phyloP scores from a whole-genome alignment of 2,329 filamentous ascomycete genomes.

The Ophiostoma pallidulum region DNA sequence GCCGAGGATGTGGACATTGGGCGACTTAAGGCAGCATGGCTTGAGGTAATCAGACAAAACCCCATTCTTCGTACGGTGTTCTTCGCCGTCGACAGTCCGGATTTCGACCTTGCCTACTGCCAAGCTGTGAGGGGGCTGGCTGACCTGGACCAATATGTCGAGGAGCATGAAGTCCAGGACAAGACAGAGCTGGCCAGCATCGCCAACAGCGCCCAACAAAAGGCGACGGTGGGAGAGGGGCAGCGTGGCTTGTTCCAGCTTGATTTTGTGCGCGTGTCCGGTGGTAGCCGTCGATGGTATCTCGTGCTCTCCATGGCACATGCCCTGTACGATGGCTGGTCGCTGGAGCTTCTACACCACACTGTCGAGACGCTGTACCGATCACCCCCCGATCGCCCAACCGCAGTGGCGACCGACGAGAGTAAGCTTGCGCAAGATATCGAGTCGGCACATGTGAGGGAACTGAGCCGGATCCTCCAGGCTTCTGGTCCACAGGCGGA shows the following conservation, averaged over 20 bases:
- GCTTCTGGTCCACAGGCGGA: constrained; percentile 32
- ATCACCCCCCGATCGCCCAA: constrained; percentile 25
- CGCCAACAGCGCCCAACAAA: constrained; percentile 28
- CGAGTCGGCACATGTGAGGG: not conserved
- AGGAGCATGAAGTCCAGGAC: constrained; percentile 18
- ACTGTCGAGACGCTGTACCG: constrained; percentile 60
- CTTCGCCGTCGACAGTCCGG: constrained; percentile 51
- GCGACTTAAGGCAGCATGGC: constrained; percentile 53
- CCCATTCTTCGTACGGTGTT: constrained; percentile 73
- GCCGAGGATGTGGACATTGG: constrained; percentile 41
- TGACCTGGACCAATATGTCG: constrained; percentile 14
- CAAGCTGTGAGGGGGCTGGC: constrained; percentile 32
- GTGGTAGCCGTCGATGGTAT: constrained; percentile 27
- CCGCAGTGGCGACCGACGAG: not conserved
- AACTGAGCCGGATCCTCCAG: constrained; percentile 43
- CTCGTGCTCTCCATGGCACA: constrained; percentile 67
- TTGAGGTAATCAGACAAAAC: constrained; percentile 45
- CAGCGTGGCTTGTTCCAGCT: constrained; percentile 39
- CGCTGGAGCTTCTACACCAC: constrained; percentile 61
- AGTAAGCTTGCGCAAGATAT: not conserved
- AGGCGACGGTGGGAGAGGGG: constrained; percentile 30
- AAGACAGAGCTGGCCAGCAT: constrained; percentile 27
- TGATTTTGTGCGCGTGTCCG: constrained; percentile 26
- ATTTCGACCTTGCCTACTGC: constrained; percentile 40
- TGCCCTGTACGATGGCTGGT: constrained; percentile 85